Evolutionary conservation across 805 yeast species (phyloP).

Genomic region (Metschnikowia gelsemii): DNA sequence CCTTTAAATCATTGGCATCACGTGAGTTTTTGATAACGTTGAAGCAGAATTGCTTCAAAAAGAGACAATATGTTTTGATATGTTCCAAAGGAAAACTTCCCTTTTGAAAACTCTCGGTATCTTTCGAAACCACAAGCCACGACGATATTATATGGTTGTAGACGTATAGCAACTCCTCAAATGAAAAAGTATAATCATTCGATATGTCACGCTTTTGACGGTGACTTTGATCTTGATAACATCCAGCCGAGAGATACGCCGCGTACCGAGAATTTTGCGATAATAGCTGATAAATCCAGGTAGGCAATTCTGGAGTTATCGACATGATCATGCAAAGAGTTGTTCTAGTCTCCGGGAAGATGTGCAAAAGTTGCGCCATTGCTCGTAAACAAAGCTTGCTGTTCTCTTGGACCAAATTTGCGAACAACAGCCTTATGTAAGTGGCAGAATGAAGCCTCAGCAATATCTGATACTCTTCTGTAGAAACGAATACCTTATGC

Average conservation of each 20-base stretch:
- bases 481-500: neutral
- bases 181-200: slow-evolving; percentile 10
- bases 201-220: too few species aligned
- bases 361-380: slow-evolving; percentile 31
- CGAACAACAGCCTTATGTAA: slow-evolving; percentile 9
- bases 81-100: slow-evolving; percentile 42
- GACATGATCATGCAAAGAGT: slow-evolving; percentile 42
- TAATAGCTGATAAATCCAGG: slow-evolving; percentile 31
- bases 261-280: slow-evolving; percentile 20
- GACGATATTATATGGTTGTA: slow-evolving; percentile 65
- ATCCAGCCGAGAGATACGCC: neutral
- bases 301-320: slow-evolving; percentile 40
- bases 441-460: slow-evolving; percentile 6
- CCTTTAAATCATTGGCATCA: neutral
- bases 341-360: slow-evolving; percentile 39
- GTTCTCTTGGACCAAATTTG: neutral
- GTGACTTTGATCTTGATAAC: too few species aligned
- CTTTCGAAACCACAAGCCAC: slow-evolving; percentile 66
- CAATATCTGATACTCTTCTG: neutral
- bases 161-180: slow-evolving; percentile 43
- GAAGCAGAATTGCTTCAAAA: slow-evolving; percentile 52
- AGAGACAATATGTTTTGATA: slow-evolving; percentile 41
- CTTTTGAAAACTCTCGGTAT: slow-evolving; percentile 51
- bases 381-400: slow-evolving; percentile 19
- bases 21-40: slow-evolving; percentile 32